Base-by-base conservation (phyloP, 805 yeast genomes). In the Cephaloascus albidus region DNA sequence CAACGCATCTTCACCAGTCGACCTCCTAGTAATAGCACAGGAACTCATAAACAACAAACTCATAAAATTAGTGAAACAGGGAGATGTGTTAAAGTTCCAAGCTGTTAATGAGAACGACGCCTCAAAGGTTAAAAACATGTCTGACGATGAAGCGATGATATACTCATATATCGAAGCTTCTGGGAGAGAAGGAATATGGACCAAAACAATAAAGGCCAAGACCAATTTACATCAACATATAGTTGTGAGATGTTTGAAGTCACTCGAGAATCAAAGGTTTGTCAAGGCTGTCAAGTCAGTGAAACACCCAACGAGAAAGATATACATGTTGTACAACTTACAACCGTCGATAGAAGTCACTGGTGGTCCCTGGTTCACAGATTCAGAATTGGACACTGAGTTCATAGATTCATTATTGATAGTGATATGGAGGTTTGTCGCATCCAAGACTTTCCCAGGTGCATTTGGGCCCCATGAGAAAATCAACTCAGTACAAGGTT, bases 331-430 rank as follows among this genome's bases (percentile, higher is more conserved):
- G 39, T 90, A 89, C 56, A 81, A 86, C 53, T 65, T 93, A 47
- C 96, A 88, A 55, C 98, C 98, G 4, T 83, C 95, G 3, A 81
- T 86, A 26, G 97, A 90, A 48, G 93, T 93, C 31, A 93, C 97
- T 0, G 98, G 98, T 46, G 98, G 98, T 4, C 97, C 97, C 3
- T 93, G 98, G 98, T 93, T 89, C 55, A 88, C 97, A 0, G 98
- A 93, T 55, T 79, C 89, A 28, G 97, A 93, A 59, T 69, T 93
- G 41, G 98, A 93, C 55, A 79, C 87, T 3, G 97, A 90, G 58
- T 93, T 93, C 52, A 89, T 93, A 42, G 90, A 86, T 47, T 78
- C 87, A 36, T 63, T 93, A 40, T 59, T 86, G 47, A 78, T 86
- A 17, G 89, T 89, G 34, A 78, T 89, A 5, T 93, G 97, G 96